Evolutionary conservation across 192 early-diverging fungal species (phyloP).

Genomic region (Coemansia nantahalensis): DNA sequence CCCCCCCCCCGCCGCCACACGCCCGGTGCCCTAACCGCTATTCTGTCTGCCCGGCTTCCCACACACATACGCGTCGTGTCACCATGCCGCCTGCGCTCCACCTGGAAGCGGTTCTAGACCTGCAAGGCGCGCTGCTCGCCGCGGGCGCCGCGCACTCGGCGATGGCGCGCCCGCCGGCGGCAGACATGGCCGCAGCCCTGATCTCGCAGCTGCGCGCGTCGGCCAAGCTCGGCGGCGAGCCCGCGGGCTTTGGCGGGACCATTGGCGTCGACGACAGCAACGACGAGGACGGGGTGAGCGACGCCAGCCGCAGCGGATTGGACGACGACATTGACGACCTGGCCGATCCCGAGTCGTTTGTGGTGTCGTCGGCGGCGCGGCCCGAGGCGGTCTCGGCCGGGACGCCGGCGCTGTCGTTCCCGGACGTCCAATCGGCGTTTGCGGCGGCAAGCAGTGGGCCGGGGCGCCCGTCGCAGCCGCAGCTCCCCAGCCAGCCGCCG

Average conservation of each 20-base stretch:
- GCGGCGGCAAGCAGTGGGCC: conserved; percentile 36
- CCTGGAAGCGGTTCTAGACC: conserved; percentile 39
- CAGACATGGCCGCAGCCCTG: conserved; percentile 43
- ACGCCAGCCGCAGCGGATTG: conserved; percentile 21
- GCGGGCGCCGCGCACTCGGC: conserved; percentile 16
- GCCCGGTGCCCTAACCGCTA: too few relatives aligned
- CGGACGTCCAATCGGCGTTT: conserved; percentile 23
- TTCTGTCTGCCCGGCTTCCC: conserved; percentile 1
- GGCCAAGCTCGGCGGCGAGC: background rate
- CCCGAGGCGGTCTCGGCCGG: conserved; percentile 47
- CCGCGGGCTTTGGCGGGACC: background rate
- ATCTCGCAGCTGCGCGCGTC: conserved; percentile 32
- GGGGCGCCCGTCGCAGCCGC: conserved; percentile 22
- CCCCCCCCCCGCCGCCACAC: too few relatives aligned
- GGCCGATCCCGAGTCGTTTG: conserved; percentile 52
- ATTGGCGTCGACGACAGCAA: conserved; percentile 5
- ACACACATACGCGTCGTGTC: background rate
- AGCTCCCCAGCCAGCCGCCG: background rate
- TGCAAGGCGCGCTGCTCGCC: conserved; percentile 46
- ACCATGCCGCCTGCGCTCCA: background rate
- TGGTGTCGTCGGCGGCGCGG: conserved; percentile 39
- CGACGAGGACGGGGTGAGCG: conserved; percentile 16
- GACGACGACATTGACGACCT: conserved; percentile 42
- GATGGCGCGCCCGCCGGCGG: conserved; percentile 19
- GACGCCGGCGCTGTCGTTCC: too few relatives aligned